Conservation (phyloP, 202 grass and related monocot species). For the Eragrostis tef region DNA sequence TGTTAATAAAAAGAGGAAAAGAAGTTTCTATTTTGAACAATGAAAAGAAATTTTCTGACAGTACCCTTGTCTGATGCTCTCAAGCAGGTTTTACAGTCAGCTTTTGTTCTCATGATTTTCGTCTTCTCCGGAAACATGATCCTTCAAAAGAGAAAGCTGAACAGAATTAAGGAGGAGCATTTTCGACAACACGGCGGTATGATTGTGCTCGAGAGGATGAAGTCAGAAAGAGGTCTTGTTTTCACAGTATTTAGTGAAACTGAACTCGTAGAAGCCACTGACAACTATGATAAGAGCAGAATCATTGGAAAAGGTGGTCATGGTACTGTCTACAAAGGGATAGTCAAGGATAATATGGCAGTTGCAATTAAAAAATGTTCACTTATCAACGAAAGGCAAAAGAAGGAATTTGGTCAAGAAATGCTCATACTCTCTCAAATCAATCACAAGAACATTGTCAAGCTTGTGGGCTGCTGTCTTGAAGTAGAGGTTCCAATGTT, state of each 20-base stretch:
- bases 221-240: constrained; percentile 37
- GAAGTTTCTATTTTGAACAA: too few relatives aligned
- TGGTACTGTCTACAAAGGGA: constrained; percentile 63
- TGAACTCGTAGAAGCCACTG: constrained; percentile 56
- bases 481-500: constrained; percentile 65
- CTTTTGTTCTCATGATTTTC: constrained; percentile 20
- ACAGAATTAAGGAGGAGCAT: constrained; percentile 36
- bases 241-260: constrained; percentile 54
- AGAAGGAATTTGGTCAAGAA: constrained; percentile 64
- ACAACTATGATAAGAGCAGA: constrained; percentile 52
- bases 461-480: constrained; percentile 61
- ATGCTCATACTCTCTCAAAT: constrained; percentile 63
- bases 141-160: constrained; percentile 30
- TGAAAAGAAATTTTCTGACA: too few relatives aligned
- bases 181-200: constrained; percentile 50
- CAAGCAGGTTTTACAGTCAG: constrained; percentile 17
- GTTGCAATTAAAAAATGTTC: constrained; percentile 56
- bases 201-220: constrained; percentile 58
- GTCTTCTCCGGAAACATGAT: not conserved
- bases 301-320: constrained; percentile 56
- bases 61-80: not conserved
- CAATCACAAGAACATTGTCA: constrained; percentile 68
- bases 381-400: constrained; percentile 46
- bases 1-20: too few relatives aligned
- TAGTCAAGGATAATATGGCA: constrained; percentile 8